phyloP scores from a whole-genome alignment of 2,329 filamentous ascomycete species.

The Teratosphaeria epicoccoides region DNA sequence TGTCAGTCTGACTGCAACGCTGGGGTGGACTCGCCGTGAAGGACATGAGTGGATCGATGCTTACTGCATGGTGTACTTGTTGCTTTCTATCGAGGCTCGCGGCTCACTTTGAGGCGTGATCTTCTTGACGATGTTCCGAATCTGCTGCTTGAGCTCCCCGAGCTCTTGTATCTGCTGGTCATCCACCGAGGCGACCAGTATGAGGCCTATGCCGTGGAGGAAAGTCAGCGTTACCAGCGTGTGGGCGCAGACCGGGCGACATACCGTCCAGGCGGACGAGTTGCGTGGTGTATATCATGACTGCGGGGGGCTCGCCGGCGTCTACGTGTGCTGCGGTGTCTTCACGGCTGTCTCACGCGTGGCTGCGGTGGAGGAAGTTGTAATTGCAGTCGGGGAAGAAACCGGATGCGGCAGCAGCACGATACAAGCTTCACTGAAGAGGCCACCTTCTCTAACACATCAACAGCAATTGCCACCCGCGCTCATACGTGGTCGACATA shows the following conservation, averaged over 20 bases:
- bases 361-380: not conserved
- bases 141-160: constrained; percentile 77
- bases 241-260: constrained; percentile 13
- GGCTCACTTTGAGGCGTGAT: constrained; percentile 80
- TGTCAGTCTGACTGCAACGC: constrained; percentile 11
- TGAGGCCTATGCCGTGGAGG: constrained; percentile 56
- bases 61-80: constrained; percentile 76
- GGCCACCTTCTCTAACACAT: not conserved
- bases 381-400: not conserved
- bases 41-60: constrained; percentile 24
- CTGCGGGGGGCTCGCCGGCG: not conserved
- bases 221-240: constrained; percentile 4
- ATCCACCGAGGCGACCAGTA: constrained; percentile 89
- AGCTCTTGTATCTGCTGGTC: constrained; percentile 72
- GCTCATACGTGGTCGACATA: not conserved
- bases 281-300: constrained; percentile 55
- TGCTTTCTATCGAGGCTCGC: constrained; percentile 84
- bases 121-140: constrained; percentile 80
- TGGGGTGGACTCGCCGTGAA: too few species aligned
- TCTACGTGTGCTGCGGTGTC: not conserved
- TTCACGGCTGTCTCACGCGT: not conserved
- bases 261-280: constrained; percentile 85
- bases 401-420: not conserved
- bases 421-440: not conserved
- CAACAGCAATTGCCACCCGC: not conserved